Percentiles rank a stretch among this genome's conserved stretches.
Evolutionary conservation across 345 rosid genomes (phyloP).

Genomic region (Trapa incisa): DNA sequence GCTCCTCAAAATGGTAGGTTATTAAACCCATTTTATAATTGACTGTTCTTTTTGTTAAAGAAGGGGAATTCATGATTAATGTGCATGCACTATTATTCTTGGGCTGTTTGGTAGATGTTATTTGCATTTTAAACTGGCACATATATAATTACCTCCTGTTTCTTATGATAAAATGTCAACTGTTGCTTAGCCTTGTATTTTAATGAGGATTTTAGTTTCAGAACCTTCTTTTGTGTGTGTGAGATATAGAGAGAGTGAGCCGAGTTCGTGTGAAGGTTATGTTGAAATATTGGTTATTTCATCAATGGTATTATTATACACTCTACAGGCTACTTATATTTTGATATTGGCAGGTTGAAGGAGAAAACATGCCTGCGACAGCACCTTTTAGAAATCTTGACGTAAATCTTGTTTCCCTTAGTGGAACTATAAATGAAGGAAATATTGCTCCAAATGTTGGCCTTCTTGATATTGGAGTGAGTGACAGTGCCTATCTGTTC

Average conservation of each 20-base stretch:
- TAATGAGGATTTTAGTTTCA: neutral
- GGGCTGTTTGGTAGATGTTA: neutral
- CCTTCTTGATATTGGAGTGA: constrained; percentile 49
- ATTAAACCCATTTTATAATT: no score
- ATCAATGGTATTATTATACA: neutral
- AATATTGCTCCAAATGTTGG: constrained; percentile 43
- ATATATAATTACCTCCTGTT: neutral
- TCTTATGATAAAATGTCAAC: neutral
- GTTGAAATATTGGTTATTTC: neutral
- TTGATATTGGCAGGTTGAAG: neutral
- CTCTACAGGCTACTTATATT: constrained; percentile 1
- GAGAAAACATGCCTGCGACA: constrained; percentile 14
- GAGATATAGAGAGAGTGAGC: neutral
- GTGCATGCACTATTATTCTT: no score
- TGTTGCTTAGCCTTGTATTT: neutral
- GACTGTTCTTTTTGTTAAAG: no score
- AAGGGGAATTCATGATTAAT: no score
- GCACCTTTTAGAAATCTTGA: constrained; percentile 9
- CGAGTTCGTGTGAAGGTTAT: neutral
- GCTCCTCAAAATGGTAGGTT: no score
- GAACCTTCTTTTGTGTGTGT: neutral
- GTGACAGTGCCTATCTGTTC: constrained; percentile 56
- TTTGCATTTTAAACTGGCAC: neutral
- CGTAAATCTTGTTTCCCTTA: constrained; percentile 21
- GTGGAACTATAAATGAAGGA: constrained; percentile 56